Conservation (phyloP, 495 filamentous ascomycete species). For the Pyrenula massariospora region DNA sequence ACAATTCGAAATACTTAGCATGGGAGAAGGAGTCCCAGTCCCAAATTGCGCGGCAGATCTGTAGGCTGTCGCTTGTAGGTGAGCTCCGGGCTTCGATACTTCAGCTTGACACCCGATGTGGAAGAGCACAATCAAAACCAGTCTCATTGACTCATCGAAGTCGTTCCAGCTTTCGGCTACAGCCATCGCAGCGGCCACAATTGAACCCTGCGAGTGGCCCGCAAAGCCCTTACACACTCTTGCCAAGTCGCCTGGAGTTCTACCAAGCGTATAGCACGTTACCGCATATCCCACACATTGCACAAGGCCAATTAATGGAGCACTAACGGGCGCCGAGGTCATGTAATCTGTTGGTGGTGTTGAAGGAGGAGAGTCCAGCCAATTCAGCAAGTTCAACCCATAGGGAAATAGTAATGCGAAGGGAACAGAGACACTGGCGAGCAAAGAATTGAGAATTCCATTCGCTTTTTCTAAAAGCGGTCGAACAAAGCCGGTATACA, state of each 20-base stretch:
- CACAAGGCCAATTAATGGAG: constrained; percentile 4
- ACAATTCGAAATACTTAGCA: background rate
- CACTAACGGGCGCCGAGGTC: constrained; percentile 6
- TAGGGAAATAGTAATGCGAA: constrained; percentile 34
- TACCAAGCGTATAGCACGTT: constrained; percentile 3
- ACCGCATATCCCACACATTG: constrained; percentile 4
- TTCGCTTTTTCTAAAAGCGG: background rate
- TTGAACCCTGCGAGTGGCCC: constrained; percentile 6
- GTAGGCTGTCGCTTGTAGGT: background rate
- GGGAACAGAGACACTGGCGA: constrained; percentile 52
- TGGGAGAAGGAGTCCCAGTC: background rate
- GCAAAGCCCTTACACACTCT: constrained; percentile 1
- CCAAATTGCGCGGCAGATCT: background rate
- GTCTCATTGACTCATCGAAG: constrained; percentile 1
- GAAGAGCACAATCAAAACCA: background rate
- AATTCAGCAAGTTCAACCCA: constrained; percentile 4
- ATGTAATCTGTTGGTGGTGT: constrained; percentile 6
- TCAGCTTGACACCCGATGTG: background rate
- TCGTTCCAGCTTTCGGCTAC: constrained; percentile 6
- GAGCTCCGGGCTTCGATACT: background rate
- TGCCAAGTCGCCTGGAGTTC: constrained; percentile 4
- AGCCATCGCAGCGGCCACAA: constrained; percentile 5
- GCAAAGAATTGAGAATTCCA: constrained; percentile 51
- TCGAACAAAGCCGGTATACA: constrained; percentile 4
- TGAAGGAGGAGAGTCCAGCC: constrained; percentile 3